Evolutionary conservation across 352 stramenopile genomes (phyloP).

Genomic region (Detonula confervacea): DNA sequence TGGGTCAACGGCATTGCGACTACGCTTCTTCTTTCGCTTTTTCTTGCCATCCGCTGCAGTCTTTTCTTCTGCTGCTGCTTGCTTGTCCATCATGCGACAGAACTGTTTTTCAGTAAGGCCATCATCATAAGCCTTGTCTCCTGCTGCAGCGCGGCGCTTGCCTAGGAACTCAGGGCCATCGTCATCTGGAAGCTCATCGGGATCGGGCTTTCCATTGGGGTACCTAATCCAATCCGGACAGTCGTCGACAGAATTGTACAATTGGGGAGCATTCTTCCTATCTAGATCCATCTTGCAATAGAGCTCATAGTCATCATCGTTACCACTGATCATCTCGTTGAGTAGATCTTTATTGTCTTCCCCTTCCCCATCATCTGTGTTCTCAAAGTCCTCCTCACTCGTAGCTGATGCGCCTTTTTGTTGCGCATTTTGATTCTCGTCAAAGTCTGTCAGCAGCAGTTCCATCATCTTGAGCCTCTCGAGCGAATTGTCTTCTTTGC

Average conservation of each 20-base stretch:
- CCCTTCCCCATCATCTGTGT: slow-evolving; percentile 62
- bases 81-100: slow-evolving; percentile 85
- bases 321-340: slow-evolving; percentile 88
- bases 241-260: slow-evolving; percentile 71
- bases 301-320: slow-evolving; percentile 84
- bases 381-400: slow-evolving; percentile 62
- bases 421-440: slow-evolving; percentile 60
- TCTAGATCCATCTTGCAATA: slow-evolving; percentile 85
- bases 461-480: slow-evolving; percentile 87
- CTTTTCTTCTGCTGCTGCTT: slow-evolving; percentile 74
- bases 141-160: slow-evolving; percentile 68
- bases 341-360: slow-evolving; percentile 76
- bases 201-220: slow-evolving; percentile 56
- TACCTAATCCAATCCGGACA: slow-evolving; percentile 85
- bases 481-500: slow-evolving; percentile 81
- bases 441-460: slow-evolving; percentile 85
- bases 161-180: slow-evolving; percentile 43
- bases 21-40: slow-evolving; percentile 64
- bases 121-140: slow-evolving; percentile 82
- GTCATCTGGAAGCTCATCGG: slow-evolving; percentile 45
- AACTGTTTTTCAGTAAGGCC: slow-evolving; percentile 87
- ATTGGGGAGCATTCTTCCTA: slow-evolving; percentile 31
- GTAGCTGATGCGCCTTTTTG: slow-evolving; percentile 28
- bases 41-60: slow-evolving; percentile 33
- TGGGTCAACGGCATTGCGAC: slow-evolving; percentile 52